Percentiles rank a stretch among this genome's conserved stretches.
Evolutionary conservation across 2,329 filamentous ascomycete species (phyloP).

Genomic region (Alternaria novae-zelandiae): DNA sequence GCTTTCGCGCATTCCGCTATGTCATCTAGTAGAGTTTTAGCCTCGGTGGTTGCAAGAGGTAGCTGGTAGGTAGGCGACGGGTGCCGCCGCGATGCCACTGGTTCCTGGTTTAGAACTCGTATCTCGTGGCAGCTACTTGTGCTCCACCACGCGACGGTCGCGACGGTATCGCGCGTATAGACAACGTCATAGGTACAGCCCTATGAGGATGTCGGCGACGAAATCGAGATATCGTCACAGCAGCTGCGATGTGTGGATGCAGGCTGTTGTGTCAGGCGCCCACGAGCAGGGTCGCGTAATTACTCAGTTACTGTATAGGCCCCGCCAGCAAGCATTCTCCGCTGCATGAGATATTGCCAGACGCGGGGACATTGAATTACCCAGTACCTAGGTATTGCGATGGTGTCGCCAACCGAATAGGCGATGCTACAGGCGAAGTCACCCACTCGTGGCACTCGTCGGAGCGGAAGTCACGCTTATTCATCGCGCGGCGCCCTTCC

Average conservation of each 20-base stretch:
- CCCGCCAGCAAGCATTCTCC: slow-evolving; percentile 18
- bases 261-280: neutral
- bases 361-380: too few relatives aligned
- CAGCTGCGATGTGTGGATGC: neutral
- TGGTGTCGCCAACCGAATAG: too few relatives aligned
- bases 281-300: slow-evolving; percentile 17
- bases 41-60: slow-evolving; percentile 24
- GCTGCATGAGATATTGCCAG: slow-evolving; percentile 19
- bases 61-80: neutral
- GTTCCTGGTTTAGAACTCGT: slow-evolving; percentile 29
- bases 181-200: slow-evolving; percentile 24
- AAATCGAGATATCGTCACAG: too few relatives aligned
- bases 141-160: slow-evolving; percentile 16
- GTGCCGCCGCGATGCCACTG: slow-evolving; percentile 17
- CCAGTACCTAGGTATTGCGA: too few relatives aligned
- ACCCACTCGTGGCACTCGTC: neutral
- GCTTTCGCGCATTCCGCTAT: slow-evolving; percentile 27
- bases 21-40: slow-evolving; percentile 24
- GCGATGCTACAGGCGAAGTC: neutral
- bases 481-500: neutral
- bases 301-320: slow-evolving; percentile 8
- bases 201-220: slow-evolving; percentile 18
- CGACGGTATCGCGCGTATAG: neutral
- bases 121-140: slow-evolving; percentile 37
- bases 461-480: neutral